Conservation (phyloP, 2,329 filamentous ascomycete genomes). For the Penicillium verrucosum region DNA sequence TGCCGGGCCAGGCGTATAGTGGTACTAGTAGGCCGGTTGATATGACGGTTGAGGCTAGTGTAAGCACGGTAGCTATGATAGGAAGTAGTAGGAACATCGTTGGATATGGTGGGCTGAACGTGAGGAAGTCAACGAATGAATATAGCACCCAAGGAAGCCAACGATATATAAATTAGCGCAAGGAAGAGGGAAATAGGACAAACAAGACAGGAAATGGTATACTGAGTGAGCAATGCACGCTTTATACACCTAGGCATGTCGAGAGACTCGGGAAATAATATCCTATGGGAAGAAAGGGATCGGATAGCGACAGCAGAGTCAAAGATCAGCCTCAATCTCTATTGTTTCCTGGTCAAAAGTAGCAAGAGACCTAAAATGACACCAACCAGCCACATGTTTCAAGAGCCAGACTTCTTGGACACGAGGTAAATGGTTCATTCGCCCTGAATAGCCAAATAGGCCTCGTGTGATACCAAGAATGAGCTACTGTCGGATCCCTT, state of each 20-base stretch:
- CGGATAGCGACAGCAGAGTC: neutral
- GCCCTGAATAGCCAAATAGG: neutral
- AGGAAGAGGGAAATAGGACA: neutral
- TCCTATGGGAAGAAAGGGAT: neutral
- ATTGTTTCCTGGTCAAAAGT: neutral
- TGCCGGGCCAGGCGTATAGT: constrained; percentile 26
- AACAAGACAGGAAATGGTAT: neutral
- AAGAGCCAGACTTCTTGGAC: neutral
- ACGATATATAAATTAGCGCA: neutral
- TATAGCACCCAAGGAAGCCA: no score
- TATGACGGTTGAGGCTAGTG: constrained; percentile 10
- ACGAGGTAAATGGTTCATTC: neutral
- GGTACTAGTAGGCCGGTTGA: constrained; percentile 23
- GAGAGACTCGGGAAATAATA: neutral
- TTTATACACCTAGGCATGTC: neutral
- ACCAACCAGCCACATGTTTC: constrained; percentile 10
- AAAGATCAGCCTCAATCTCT: neutral
- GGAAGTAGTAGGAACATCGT: constrained; percentile 9
- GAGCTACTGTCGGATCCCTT: neutral
- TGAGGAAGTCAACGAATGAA: neutral
- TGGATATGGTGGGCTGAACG: neutral
- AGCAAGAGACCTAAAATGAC: neutral
- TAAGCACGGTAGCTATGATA: constrained; percentile 9
- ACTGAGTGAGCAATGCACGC: neutral
- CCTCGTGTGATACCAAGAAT: neutral